phyloP scores from a whole-genome alignment of 768 basidiomycete species.

The Suillus discolor region DNA sequence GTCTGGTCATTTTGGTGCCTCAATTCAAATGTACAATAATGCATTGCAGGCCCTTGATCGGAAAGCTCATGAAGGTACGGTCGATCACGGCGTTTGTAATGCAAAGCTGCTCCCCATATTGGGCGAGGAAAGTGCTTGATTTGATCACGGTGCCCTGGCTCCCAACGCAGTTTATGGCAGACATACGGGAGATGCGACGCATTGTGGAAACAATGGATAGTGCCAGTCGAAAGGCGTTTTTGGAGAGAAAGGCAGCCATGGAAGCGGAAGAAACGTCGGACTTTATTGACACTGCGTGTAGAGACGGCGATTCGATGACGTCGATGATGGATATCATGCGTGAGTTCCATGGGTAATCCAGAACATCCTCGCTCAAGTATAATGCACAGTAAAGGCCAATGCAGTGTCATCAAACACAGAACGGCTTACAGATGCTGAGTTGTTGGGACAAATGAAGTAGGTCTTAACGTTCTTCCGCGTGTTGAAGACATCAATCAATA shows the following conservation, averaged over 20 bases:
- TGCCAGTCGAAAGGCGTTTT: constrained; percentile 42
- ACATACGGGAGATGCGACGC: constrained; percentile 44
- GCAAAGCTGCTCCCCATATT: constrained; percentile 29
- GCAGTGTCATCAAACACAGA: constrained; percentile 34
- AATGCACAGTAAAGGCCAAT: constrained; percentile 39
- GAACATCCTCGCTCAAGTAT: not conserved
- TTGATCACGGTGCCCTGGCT: not conserved
- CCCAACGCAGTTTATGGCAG: constrained; percentile 18
- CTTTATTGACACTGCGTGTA: not conserved
- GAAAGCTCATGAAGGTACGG: constrained; percentile 31
- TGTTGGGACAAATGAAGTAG: constrained; percentile 55
- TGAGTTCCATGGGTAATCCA: constrained; percentile 27
- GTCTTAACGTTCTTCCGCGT: constrained; percentile 15
- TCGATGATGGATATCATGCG: constrained; percentile 46
- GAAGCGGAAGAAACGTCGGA: constrained; percentile 24
- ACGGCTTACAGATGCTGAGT: constrained; percentile 43
- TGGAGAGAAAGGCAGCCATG: constrained; percentile 33
- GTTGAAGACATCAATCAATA: too few species aligned
- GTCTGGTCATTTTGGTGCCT: constrained; percentile 13
- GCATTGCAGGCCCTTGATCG: constrained; percentile 23
- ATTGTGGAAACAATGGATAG: constrained; percentile 52
- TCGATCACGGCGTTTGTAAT: constrained; percentile 31
- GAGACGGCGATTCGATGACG: constrained; percentile 20
- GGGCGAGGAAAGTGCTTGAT: constrained; percentile 34
- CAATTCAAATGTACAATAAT: not conserved